Percentiles rank a stretch among this genome's conserved stretches.
These are phyloP conservation scores for Trichoderma simmonsii DNA, from an alignment of 2,329 filamentous ascomycete genomes.

Conservation along the genomic window DNA sequence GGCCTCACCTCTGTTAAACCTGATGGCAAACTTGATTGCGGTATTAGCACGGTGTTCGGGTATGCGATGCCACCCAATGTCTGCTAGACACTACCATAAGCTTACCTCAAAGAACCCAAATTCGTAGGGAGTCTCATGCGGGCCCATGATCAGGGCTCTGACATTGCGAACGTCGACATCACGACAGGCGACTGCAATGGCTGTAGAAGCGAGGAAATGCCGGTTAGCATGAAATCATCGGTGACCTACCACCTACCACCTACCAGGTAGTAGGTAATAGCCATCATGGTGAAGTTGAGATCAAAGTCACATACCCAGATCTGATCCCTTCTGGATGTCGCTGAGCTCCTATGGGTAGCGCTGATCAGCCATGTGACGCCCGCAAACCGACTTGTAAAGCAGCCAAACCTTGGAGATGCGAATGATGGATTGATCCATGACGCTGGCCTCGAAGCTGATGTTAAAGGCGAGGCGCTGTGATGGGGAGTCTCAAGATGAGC, in stretches of 20 bases:
- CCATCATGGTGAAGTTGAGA: neutral
- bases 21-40: conserved; percentile 63
- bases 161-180: conserved; percentile 88
- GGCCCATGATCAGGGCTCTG: conserved; percentile 83
- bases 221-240: neutral
- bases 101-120: conserved; percentile 93
- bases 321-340: conserved; percentile 77
- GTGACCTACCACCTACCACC: too few species aligned
- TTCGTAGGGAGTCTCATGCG: conserved; percentile 92
- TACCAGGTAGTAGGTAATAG: neutral
- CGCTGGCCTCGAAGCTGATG: conserved; percentile 19
- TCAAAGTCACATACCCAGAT: conserved; percentile 64
- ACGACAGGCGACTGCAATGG: conserved; percentile 80
- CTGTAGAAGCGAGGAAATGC: conserved; percentile 39
- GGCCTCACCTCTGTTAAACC: conserved; percentile 66
- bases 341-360: conserved; percentile 65
- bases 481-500: conserved; percentile 5
- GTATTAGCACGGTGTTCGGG: conserved; percentile 1
- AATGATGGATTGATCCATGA: conserved; percentile 75
- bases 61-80: neutral
- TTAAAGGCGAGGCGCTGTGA: conserved; percentile 9
- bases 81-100: conserved; percentile 18
- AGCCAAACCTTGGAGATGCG: conserved; percentile 71
- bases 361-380: conserved; percentile 13
- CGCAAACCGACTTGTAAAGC: neutral